A percentile compares a stretch with the other conserved stretches of the same genome.
Evolutionary conservation across 176 grass and related monocot species (phyloP).

Genomic region (Chloris gayana): DNA sequence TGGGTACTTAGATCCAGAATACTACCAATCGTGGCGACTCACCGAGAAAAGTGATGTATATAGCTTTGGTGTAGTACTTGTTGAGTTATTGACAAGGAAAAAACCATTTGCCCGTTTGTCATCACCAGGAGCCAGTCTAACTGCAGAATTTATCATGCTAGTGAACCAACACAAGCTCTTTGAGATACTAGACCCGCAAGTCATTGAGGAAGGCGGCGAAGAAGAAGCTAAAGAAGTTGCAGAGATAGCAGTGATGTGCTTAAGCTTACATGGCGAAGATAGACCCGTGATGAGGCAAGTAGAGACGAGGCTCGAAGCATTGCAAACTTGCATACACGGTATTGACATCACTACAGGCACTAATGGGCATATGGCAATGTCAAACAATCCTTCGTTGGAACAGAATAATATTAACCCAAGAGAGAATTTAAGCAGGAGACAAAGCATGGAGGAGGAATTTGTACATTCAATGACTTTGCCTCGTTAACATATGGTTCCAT

Average conservation of each 20-base stretch:
- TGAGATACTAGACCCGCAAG: slow-evolving; percentile 22
- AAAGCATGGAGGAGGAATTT: slow-evolving; percentile 13
- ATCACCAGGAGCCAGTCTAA: background rate
- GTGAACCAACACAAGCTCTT: slow-evolving; percentile 28
- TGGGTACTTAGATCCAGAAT: no score
- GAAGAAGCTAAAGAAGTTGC: no score
- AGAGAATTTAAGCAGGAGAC: background rate
- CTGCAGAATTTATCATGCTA: slow-evolving; percentile 20
- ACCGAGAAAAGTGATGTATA: no score
- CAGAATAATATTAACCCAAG: background rate
- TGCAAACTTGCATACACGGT: no score
- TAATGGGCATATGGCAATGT: no score
- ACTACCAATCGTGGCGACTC: no score
- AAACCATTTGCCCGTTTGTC: background rate
- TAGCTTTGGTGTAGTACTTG: no score
- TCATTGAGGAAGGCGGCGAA: background rate
- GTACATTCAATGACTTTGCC: slow-evolving; percentile 9
- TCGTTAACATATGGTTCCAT: background rate
- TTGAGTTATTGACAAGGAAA: no score
- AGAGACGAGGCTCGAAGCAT: slow-evolving; percentile 7
- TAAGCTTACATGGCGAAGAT: slow-evolving; percentile 4
- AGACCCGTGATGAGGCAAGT: slow-evolving; percentile 4
- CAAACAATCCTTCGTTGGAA: no score
- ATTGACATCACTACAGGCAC: no score
- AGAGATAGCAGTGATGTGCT: background rate